Conservation (phyloP, 495 filamentous ascomycete genomes). For the Astrocystis sublimbata region DNA sequence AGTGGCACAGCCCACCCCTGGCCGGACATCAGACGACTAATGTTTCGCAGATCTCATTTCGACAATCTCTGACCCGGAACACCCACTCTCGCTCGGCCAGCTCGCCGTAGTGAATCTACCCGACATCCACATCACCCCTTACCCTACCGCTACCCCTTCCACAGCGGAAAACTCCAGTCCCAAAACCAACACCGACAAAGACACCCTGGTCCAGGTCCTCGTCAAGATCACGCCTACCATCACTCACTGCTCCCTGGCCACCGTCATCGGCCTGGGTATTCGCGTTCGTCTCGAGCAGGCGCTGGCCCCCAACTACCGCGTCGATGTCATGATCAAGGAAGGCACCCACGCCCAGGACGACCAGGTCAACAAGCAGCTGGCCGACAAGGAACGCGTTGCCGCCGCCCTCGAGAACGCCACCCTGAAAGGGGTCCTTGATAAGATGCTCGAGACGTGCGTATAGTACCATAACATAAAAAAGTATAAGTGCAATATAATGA, state of each 20-base stretch:
- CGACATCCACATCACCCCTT: conserved; percentile 78
- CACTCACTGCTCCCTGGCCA: conserved; percentile 93
- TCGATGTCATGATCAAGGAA: conserved; percentile 93
- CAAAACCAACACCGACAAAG: no score
- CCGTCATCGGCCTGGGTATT: conserved; percentile 93
- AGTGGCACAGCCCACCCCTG: neutral
- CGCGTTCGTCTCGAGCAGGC: conserved; percentile 87
- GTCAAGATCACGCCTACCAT: conserved; percentile 93
- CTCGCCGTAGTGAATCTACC: conserved; percentile 91
- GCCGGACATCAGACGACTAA: conserved; percentile 37
- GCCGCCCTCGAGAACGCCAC: conserved; percentile 94
- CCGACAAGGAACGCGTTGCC: conserved; percentile 93
- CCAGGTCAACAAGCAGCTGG: conserved; percentile 93
- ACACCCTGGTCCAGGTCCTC: conserved; percentile 52
- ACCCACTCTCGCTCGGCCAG: conserved; percentile 88
- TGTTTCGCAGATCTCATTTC: conserved; percentile 78
- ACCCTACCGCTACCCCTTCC: conserved; percentile 62
- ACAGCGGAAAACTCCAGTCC: conserved; percentile 49
- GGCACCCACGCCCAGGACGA: conserved; percentile 93
- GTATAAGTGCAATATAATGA: no score
- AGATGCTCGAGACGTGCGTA: conserved; percentile 85
- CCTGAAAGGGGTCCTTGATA: conserved; percentile 80
- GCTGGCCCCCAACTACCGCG: conserved; percentile 85
- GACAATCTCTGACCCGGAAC: conserved; percentile 92
- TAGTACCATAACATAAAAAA: no score